Base-by-base conservation (phyloP, 1,139 yeast species). In the Williopsis jadinii region DNA sequence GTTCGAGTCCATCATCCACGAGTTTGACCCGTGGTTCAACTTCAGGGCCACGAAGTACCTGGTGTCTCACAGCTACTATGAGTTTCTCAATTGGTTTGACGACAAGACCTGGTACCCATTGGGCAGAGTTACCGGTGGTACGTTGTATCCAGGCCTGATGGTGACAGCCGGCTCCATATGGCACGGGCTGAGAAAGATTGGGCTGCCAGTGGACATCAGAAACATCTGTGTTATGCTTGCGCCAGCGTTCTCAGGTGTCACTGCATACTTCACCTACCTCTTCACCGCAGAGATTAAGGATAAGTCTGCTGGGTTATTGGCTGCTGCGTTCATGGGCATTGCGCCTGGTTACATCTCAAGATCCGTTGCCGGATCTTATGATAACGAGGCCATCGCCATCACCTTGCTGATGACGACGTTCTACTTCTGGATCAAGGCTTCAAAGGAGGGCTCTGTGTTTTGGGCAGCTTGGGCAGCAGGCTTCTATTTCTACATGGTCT, bases 71-170 rank as follows among this genome's bases (percentile, higher is more conserved):
- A 83, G 94, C 5, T 90, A 78, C 63, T 84, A 88, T 66, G 92
- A 88, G 50, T 94, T 94, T 58, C 73, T 92, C 61, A 94, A 94
- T 62, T 94, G 98, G 98, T 94, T 94, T 58, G 99, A 94, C 62
- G 97, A 92, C 63, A 77, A 96, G 59, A 92, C 98, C 27, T 94
- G 99, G 99, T 94, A 94, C 62, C 99, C 99, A 15, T 72, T 94
- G 50, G 99, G 99, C 14, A 79, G 99, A 66, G 98, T 94, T 56
- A 92, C 98, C 11, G 99, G 99, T 52, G 99, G 99, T 49, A 94
- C 99, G 3, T 68, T 94, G 51, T 94, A 94, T 60, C 99, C 99
- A 3, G 99, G 99, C 9, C 71, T 94, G 53, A 94, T 94, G 99
- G 96, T 94, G 34, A 88, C 98, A 8, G 83, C 95, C 9, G 95